A percentile compares a stretch with the other conserved stretches of the same genome.
phyloP scores from a whole-genome alignment of 495 filamentous ascomycete species.

The Hypoxylon lienhwacheense region DNA sequence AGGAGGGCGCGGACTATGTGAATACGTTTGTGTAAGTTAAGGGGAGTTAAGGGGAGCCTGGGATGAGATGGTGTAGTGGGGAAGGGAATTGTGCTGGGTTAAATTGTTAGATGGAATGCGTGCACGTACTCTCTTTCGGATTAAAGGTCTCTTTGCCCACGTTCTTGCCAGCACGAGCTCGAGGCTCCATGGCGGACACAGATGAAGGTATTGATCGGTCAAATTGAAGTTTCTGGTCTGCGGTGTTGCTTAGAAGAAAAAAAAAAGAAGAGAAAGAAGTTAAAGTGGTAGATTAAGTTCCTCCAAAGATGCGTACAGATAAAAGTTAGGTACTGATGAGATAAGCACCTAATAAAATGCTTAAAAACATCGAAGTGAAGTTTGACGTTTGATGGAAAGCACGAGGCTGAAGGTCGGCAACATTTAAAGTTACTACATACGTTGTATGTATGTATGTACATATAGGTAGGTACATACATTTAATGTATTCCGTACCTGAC shows the following conservation, averaged over 20 bases:
- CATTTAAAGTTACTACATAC: background rate
- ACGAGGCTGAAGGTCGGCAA: conserved; percentile 19
- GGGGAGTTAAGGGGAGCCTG: conserved; percentile 8
- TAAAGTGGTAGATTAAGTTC: no score
- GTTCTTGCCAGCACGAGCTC: conserved; percentile 76
- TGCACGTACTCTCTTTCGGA: conserved; percentile 68
- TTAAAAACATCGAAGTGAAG: background rate
- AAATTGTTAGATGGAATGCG: background rate
- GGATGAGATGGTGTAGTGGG: background rate
- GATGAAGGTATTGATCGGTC: background rate
- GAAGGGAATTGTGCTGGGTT: background rate
- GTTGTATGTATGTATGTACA: conserved; percentile 11
- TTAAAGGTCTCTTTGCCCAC: conserved; percentile 88
- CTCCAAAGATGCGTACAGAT: no score
- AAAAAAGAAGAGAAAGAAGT: no score
- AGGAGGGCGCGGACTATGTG: conserved; percentile 73
- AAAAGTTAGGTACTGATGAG: no score
- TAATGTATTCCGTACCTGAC: no score
- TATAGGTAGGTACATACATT: conserved; percentile 8
- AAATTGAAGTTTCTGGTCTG: no score
- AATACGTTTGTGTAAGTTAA: conserved; percentile 6
- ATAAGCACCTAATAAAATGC: no score
- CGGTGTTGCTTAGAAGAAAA: no score
- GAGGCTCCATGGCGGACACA: conserved; percentile 61
- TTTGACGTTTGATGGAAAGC: conserved; percentile 9